phyloP scores from a whole-genome alignment of 2,329 filamentous ascomycete species.

The Aspergillus udagawae region DNA sequence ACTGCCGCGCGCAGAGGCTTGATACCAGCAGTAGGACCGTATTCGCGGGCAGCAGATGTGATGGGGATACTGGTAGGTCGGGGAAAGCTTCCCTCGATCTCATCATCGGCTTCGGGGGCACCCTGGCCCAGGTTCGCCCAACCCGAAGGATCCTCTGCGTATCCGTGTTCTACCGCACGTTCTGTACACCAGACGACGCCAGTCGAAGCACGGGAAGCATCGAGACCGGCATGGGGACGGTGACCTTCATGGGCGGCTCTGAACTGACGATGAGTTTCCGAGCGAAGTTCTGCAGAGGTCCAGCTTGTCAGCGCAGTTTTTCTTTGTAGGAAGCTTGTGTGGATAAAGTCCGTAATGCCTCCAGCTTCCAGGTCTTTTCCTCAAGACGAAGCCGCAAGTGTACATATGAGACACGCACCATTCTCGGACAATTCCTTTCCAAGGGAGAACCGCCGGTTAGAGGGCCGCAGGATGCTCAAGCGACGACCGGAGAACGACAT shows the following conservation, averaged over 20 bases:
- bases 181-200: constrained; percentile 77
- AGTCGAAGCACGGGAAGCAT: constrained; percentile 81
- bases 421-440: constrained; percentile 44
- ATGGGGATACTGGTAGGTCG: constrained; percentile 76
- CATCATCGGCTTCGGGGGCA: constrained; percentile 88
- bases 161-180: constrained; percentile 83
- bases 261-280: constrained; percentile 84
- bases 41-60: constrained; percentile 75
- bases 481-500: constrained; percentile 48
- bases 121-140: constrained; percentile 97
- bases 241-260: constrained; percentile 86
- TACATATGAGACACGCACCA: constrained; percentile 32
- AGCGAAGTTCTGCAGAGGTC: constrained; percentile 62
- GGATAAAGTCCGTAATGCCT: neutral
- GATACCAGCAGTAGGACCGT: constrained; percentile 91
- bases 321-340: neutral
- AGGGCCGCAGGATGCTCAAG: constrained; percentile 40
- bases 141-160: constrained; percentile 69
- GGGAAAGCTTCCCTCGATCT: constrained; percentile 83
- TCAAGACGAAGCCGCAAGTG: neutral
- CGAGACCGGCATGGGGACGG: constrained; percentile 84
- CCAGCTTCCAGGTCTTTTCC: neutral
- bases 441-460: constrained; percentile 38
- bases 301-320: constrained; percentile 2
- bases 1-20: constrained; percentile 85